These are phyloP conservation scores for Bigelowiella natans DNA, from an alignment of 78 protist genomes.

Conservation along the genomic window DNA sequence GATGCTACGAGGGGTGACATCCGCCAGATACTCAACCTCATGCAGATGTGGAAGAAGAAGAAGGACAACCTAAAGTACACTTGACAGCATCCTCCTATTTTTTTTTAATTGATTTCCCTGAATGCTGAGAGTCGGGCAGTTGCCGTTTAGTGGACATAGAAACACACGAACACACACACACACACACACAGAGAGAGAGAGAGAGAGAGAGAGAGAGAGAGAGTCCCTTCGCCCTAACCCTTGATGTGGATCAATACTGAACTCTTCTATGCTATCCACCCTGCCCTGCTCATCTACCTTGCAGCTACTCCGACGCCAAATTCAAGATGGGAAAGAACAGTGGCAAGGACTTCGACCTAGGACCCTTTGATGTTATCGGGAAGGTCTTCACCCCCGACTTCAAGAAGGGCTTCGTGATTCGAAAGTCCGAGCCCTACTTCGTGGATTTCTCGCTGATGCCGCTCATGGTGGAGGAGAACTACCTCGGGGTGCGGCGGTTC, in stretches of 20 bases:
- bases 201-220: too few relatives aligned
- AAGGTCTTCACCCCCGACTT: background rate
- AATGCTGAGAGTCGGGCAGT: background rate
- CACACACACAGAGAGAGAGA: background rate
- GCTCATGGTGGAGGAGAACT: slow-evolving; percentile 16
- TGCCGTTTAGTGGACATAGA: background rate
- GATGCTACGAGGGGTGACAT: slow-evolving; percentile 25
- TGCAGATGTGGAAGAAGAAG: slow-evolving; percentile 10
- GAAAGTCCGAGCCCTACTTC: background rate
- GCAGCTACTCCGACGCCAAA: background rate
- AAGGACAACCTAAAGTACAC: background rate
- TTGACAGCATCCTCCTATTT: too few relatives aligned
- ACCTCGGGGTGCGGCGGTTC: background rate
- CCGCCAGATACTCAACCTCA: slow-evolving; percentile 1
- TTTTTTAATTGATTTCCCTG: background rate
- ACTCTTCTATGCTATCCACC: background rate
- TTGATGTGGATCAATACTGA: slow-evolving; percentile 1
- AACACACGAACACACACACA: too few relatives aligned
- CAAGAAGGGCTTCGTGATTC: background rate
- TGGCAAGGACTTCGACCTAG: background rate
- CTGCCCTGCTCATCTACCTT: background rate
- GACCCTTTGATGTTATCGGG: background rate
- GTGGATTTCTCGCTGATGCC: slow-evolving; percentile 26
- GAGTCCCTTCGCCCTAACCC: background rate
- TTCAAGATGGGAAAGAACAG: background rate